Percentiles rank a stretch among this genome's conserved stretches.
phyloP scores from a whole-genome alignment of 768 basidiomycete species.

The Cyathus striatus region DNA sequence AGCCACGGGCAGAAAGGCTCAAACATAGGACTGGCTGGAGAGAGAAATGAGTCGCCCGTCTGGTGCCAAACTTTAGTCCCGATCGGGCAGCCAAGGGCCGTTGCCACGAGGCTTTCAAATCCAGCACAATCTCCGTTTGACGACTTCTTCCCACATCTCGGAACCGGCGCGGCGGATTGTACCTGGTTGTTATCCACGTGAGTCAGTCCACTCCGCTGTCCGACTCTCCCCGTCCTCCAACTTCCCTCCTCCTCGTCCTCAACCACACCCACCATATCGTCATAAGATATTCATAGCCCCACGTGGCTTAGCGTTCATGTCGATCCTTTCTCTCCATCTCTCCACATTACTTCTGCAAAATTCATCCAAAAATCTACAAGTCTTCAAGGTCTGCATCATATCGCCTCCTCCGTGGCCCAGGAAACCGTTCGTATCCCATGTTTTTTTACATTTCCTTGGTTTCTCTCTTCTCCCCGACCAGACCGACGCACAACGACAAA shows the following conservation, averaged over 20 bases:
- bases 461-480: not conserved
- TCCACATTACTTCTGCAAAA: not conserved
- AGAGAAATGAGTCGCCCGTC: not conserved
- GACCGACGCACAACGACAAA: not conserved
- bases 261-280: not conserved
- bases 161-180: conserved; percentile 20
- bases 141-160: conserved; percentile 17
- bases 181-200: conserved; percentile 28
- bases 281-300: conserved; percentile 5
- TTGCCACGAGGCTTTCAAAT: too few species aligned
- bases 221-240: not conserved
- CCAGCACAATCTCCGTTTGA: too few species aligned
- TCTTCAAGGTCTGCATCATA: not conserved
- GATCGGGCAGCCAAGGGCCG: conserved; percentile 7
- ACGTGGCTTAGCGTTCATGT: conserved; percentile 9
- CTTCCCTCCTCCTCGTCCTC: conserved; percentile 4
- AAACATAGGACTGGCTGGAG: not conserved
- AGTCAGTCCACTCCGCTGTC: conserved; percentile 1
- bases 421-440: not conserved
- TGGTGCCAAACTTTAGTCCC: conserved; percentile 11
- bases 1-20: not conserved
- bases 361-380: not conserved
- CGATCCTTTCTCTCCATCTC: conserved; percentile 2
- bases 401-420: not conserved
- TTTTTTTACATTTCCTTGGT: not conserved